Base-by-base conservation (phyloP, 1,139 yeast genomes). In the Yarrowia galli region DNA sequence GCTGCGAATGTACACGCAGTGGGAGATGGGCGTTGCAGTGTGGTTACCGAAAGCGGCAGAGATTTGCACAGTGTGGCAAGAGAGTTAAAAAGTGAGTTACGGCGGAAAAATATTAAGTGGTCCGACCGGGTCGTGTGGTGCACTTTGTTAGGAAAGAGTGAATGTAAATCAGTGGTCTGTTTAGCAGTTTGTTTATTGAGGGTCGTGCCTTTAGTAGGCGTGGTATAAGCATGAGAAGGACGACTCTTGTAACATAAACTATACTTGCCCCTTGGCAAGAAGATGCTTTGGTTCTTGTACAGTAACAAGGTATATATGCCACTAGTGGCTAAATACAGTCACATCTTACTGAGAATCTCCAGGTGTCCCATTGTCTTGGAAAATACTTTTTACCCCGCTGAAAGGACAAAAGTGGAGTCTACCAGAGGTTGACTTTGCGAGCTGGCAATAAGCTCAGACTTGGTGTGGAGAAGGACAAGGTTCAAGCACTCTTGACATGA, bases 381-480 rank as follows among this genome's bases (percentile, higher is more conserved):
- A 36, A 40, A 40, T 54, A 16, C 22, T 25, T 16, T 28, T 18
- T 54, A 54, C 61, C 61, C 61, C 61, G 32, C 61, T 40, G 61
- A 5, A 35, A 15, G 58, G 45, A 16, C 22, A 25, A 54, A 35
- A 15, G 10, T 16, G 10, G 46, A 54, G 61, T 18, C 22, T 54
- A 51, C 38, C 18, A 9, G 25, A 28, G 28, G 23, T 32, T 43
- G 23, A 20, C 38, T 43, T 56, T 58, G 20, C n/a, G 8, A 7
- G 32, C 32, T 28, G 22, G 7, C 35, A 10, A 20, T 56, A 56
- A 58, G 40, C 64, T 58, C 64, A 38, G 64, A n/a, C 51, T 58
- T 58, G 10, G 51, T 58, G 64, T 58, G 64, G 64, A 58, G 64
- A 58, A 58, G 64, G 51, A 58, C 64, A 58, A 58, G 64, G 64